Percentiles rank a stretch among this genome's conserved stretches.
These are phyloP conservation scores for Xylaria hypoxylon DNA, from an alignment of 2,329 filamentous ascomycete species.

Conservation along the genomic window DNA sequence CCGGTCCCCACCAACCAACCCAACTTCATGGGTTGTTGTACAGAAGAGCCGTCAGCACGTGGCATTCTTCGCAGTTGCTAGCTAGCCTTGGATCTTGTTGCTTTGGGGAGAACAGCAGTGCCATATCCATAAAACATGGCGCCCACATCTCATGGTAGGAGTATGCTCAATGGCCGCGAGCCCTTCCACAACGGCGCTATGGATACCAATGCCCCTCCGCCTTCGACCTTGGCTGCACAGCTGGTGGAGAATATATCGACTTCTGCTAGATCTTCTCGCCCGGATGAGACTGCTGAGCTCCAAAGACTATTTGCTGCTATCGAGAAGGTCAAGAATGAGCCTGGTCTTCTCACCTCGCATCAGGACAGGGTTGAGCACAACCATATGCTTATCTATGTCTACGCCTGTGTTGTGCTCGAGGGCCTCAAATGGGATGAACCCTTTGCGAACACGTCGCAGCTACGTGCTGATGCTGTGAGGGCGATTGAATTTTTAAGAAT, in stretches of 20 bases:
- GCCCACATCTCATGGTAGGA: constrained; percentile 50
- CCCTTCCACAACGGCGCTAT: constrained; percentile 41
- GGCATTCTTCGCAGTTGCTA: neutral
- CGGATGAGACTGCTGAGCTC: constrained; percentile 78
- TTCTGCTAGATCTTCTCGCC: constrained; percentile 69
- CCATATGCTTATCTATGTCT: constrained; percentile 86
- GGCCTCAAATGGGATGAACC: constrained; percentile 74
- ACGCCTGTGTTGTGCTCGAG: constrained; percentile 82
- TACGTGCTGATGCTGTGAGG: constrained; percentile 72
- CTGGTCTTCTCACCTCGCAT: constrained; percentile 66
- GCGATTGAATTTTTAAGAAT: constrained; percentile 82
- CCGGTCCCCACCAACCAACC: constrained; percentile 17
- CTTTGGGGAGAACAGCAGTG: neutral
- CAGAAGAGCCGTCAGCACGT: neutral
- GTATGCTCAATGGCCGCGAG: constrained; percentile 42
- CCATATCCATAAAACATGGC: constrained; percentile 42
- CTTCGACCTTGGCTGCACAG: constrained; percentile 88
- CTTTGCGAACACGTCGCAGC: constrained; percentile 68
- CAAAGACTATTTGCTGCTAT: constrained; percentile 73
- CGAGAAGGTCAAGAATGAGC: constrained; percentile 65
- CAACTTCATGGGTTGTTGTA: constrained; percentile 9
- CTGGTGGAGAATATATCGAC: constrained; percentile 84
- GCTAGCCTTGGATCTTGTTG: neutral
- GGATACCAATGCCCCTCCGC: constrained; percentile 59
- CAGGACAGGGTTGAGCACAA: constrained; percentile 80